Evolutionary conservation across 495 filamentous ascomycete species (phyloP).

Genomic region (Penicillium coffeae): DNA sequence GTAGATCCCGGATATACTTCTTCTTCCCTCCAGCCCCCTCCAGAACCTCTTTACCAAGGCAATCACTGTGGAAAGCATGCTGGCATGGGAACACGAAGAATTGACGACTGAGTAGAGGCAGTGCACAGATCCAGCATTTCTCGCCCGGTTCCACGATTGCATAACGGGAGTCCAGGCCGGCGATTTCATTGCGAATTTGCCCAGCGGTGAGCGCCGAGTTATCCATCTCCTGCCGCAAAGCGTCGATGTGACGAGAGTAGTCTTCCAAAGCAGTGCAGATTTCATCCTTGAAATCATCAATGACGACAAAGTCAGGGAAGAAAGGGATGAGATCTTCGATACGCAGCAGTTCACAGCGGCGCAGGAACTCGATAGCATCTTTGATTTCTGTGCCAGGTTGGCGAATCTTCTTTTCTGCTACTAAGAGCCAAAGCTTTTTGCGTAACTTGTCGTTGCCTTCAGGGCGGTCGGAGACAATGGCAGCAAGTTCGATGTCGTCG

Average conservation of each 20-base stretch:
- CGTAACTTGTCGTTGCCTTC: slow-evolving; percentile 71
- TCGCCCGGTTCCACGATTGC: slow-evolving; percentile 97
- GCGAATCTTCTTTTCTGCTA: slow-evolving; percentile 87
- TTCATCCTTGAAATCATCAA: slow-evolving; percentile 98
- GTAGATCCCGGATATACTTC: slow-evolving; percentile 77
- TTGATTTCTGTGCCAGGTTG: slow-evolving; percentile 80
- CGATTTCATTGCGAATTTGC: slow-evolving; percentile 84
- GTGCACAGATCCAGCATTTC: slow-evolving; percentile 79
- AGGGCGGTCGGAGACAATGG: slow-evolving; percentile 83
- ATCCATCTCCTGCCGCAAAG: slow-evolving; percentile 92
- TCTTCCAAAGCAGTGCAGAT: slow-evolving; percentile 91
- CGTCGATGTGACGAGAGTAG: slow-evolving; percentile 85
- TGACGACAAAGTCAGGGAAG: slow-evolving; percentile 98
- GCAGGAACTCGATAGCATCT: slow-evolving; percentile 89
- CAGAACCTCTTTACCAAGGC: slow-evolving; percentile 76
- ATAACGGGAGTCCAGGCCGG: slow-evolving; percentile 77
- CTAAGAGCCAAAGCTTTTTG: slow-evolving; percentile 91
- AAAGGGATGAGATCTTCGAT: slow-evolving; percentile 98
- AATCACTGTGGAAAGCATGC: slow-evolving; percentile 95
- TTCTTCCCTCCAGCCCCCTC: slow-evolving; percentile 69
- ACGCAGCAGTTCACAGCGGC: slow-evolving; percentile 81
- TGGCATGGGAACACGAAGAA: slow-evolving; percentile 99
- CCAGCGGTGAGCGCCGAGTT: slow-evolving; percentile 80
- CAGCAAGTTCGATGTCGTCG: slow-evolving; percentile 82
- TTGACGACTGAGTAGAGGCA: slow-evolving; percentile 81